Evolutionary conservation across 352 stramenopile genomes (phyloP).

Genomic region (Thraustochytrium striatum): DNA sequence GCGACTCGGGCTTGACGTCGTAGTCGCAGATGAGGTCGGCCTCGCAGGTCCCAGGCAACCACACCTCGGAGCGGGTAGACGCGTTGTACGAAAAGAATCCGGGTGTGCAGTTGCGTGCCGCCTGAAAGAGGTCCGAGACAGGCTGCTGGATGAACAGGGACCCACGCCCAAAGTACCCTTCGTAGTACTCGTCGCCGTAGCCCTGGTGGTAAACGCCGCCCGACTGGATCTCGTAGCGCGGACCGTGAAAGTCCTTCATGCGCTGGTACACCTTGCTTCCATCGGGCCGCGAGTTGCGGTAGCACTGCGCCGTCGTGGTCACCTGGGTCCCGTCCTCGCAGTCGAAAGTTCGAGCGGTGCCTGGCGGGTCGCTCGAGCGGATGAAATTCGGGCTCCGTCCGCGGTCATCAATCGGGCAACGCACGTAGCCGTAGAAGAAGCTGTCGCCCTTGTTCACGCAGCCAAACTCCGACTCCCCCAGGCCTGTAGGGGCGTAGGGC

Average conservation of each 20-base stretch:
- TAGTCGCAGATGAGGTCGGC: conserved; percentile 87
- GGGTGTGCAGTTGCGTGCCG: conserved; percentile 84
- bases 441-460: conserved; percentile 70
- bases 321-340: conserved; percentile 8
- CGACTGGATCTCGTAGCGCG: conserved; percentile 82
- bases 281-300: conserved; percentile 79
- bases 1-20: conserved; percentile 64
- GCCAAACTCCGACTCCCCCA: conserved; percentile 83
- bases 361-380: conserved; percentile 57
- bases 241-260: conserved; percentile 86
- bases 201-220: conserved; percentile 80
- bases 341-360: not conserved
- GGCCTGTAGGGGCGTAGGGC: conserved; percentile 73
- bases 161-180: conserved; percentile 75
- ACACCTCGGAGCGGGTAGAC: conserved; percentile 65
- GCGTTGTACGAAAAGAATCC: conserved; percentile 69
- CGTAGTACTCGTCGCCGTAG: conserved; percentile 71
- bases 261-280: conserved; percentile 85
- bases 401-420: conserved; percentile 88
- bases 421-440: conserved; percentile 88
- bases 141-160: conserved; percentile 78
- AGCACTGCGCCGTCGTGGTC: conserved; percentile 67
- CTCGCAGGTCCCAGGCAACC: conserved; percentile 92
- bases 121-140: conserved; percentile 72
- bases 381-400: conserved; percentile 84